Evolutionary conservation across 2,329 filamentous ascomycete species (phyloP), one percentile per base, ranked within the genome.

Genomic region (Myriosclerotinia duriaeana): DNA sequence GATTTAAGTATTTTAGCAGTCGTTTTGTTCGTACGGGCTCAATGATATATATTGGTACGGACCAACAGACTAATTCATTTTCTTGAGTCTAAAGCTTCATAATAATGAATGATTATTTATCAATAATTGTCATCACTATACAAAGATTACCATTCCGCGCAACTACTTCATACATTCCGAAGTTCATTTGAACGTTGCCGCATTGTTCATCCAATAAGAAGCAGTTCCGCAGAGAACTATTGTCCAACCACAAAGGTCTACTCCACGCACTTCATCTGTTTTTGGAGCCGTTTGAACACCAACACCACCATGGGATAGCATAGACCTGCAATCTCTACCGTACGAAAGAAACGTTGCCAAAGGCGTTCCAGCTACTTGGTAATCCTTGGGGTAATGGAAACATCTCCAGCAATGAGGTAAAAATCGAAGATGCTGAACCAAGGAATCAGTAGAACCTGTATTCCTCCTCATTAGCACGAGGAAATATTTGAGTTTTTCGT

Each of bases 361-460:
- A 26, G 48, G 60, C 17, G 60, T 63, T 17, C 48, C 48, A 7
- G 34, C 60, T 20, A 42, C 22, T 26, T 12, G 20, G 17, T 63
- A 63, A 38, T 63, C 60, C 36, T 54, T 22, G 11, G 60, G 36
- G 14, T 22, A 44, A 30, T 44, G 26, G 11, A 40, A 11, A 22
- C 54, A 63, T 53, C 48, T 48, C 46, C 38, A 63, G 11, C 60
- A 42, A 38, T 38, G n/a, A 63, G 30, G 36, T 38, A 38, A 53
- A 30, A 5, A 52, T 48, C 6, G 48, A 11, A 22, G n/a, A n/a
- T 14, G 50, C 17, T n/a, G 48, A 63, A 20, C 48, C 60, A 52
- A 44, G 7, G 6, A 44, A 63, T 20, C 60, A 36, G n/a, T 30
- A 63, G 17, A 52, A 52, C 60, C 46, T 53, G 14, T 44, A 20